These are phyloP conservation scores for Scheffersomyces lignicola DNA, from an alignment of 1,139 yeast species.

Conservation along the genomic window DNA sequence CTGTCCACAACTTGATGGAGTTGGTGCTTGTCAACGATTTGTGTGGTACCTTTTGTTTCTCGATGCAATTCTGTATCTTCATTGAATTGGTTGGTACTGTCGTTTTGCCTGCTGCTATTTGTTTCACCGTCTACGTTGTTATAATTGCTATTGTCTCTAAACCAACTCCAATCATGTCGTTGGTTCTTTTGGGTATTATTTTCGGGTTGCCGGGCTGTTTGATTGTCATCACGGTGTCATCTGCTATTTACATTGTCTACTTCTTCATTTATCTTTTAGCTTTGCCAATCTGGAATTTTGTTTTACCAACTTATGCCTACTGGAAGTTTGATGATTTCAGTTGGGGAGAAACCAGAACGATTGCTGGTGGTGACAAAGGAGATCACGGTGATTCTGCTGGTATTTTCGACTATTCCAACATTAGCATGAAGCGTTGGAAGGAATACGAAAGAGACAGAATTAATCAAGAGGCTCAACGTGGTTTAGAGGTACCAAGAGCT, in stretches of 20 bases:
- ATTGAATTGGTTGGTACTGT: constrained; percentile 89
- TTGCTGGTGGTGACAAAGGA: constrained; percentile 70
- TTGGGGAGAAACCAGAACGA: constrained; percentile 96
- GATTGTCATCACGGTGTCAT: constrained; percentile 85
- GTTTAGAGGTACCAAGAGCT: constrained; percentile 42
- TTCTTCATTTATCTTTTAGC: constrained; percentile 79
- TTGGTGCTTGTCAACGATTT: constrained; percentile 83
- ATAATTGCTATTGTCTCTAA: constrained; percentile 71
- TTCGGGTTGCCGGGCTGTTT: constrained; percentile 89
- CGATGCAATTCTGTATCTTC: constrained; percentile 92
- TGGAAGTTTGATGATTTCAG: constrained; percentile 99
- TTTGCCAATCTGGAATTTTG: constrained; percentile 93
- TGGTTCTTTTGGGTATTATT: constrained; percentile 75
- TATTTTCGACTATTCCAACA: constrained; percentile 83
- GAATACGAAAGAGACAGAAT: constrained; percentile 79
- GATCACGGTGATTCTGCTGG: constrained; percentile 73
- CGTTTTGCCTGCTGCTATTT: constrained; percentile 89
- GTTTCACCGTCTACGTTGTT: constrained; percentile 82
- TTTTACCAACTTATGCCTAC: constrained; percentile 82
- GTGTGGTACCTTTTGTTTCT: constrained; percentile 96
- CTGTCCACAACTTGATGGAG: constrained; percentile 94
- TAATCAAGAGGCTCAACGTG: constrained; percentile 19
- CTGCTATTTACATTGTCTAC: constrained; percentile 75
- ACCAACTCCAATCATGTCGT: constrained; percentile 82
- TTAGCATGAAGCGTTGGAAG: constrained; percentile 90